Conservation (phyloP, 2,329 filamentous ascomycete genomes). For the Neofusicoccum cordaticola region DNA sequence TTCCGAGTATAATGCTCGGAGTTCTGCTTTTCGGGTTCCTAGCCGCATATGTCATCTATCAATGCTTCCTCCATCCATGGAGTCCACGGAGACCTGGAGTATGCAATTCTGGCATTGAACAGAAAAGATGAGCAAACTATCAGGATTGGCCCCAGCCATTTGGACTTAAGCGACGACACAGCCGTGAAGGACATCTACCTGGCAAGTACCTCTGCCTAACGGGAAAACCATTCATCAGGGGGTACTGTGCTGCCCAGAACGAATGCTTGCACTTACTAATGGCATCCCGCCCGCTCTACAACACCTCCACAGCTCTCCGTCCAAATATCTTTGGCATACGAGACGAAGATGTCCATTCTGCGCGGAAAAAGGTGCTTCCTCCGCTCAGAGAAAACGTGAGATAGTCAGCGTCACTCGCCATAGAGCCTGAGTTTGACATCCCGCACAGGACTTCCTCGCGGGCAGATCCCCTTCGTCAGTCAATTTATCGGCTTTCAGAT, state of each 20-base stretch:
- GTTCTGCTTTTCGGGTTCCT: neutral
- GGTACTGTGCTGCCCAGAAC: neutral
- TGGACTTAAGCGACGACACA: constrained; percentile 3
- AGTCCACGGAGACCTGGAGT: neutral
- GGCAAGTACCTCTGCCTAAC: neutral
- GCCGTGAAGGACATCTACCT: neutral
- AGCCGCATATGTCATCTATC: constrained; percentile 29
- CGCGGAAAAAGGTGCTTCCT: neutral
- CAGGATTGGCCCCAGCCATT: neutral
- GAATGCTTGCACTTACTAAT: neutral
- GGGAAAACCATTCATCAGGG: neutral
- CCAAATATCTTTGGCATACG: too few relatives aligned
- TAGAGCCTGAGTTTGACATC: neutral
- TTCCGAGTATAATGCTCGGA: neutral
- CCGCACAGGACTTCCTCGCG: constrained; percentile 1
- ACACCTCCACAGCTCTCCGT: neutral
- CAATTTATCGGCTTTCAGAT: neutral
- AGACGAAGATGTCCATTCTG: too few relatives aligned
- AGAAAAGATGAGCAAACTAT: neutral
- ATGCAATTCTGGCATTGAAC: neutral
- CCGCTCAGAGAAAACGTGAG: constrained; percentile 12
- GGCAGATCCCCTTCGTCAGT: constrained; percentile 1
- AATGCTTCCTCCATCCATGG: constrained; percentile 39
- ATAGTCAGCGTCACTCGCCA: too few relatives aligned
- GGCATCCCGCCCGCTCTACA: neutral